Evolutionary conservation across 2,329 filamentous ascomycete genomes (phyloP).

Genomic region (Phialophora verrucosa): DNA sequence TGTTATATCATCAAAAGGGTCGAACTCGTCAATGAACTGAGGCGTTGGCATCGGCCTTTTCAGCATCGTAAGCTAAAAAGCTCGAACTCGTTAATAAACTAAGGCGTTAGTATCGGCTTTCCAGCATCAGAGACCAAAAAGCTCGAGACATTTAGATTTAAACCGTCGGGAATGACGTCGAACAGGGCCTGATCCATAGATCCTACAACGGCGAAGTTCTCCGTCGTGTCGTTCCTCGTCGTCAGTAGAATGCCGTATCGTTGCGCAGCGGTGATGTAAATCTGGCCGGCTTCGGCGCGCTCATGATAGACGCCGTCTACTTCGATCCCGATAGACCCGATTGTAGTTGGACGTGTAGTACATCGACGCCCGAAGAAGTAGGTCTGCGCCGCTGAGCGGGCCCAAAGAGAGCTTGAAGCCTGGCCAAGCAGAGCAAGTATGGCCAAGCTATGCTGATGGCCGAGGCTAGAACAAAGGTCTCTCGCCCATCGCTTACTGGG

Average conservation of each 20-base stretch:
- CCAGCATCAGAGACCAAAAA: no score
- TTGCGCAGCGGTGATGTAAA: constrained; percentile 73
- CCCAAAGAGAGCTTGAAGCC: no score
- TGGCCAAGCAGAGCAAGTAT: no score
- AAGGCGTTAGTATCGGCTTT: no score
- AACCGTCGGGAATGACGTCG: constrained; percentile 67
- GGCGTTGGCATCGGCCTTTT: constrained; percentile 56
- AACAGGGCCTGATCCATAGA: constrained; percentile 76
- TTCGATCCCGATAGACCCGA: constrained; percentile 55
- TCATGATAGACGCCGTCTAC: constrained; percentile 75
- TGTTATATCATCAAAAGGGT: constrained; percentile 74
- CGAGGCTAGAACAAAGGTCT: no score
- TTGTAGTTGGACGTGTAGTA: no score
- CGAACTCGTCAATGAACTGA: constrained; percentile 64
- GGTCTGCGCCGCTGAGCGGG: no score
- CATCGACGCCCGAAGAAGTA: no score
- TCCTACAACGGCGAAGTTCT: constrained; percentile 71
- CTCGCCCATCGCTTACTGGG: no score
- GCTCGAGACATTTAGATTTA: constrained; percentile 66
- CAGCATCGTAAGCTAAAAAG: constrained; percentile 61
- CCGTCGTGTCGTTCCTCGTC: constrained; percentile 64
- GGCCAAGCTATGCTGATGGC: no score
- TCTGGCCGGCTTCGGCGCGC: constrained; percentile 62
- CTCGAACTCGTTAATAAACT: no score
- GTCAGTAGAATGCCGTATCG: constrained; percentile 63